These are phyloP conservation scores for Striga asiatica DNA, from an alignment of 257 asterid species.

Conservation along the genomic window DNA sequence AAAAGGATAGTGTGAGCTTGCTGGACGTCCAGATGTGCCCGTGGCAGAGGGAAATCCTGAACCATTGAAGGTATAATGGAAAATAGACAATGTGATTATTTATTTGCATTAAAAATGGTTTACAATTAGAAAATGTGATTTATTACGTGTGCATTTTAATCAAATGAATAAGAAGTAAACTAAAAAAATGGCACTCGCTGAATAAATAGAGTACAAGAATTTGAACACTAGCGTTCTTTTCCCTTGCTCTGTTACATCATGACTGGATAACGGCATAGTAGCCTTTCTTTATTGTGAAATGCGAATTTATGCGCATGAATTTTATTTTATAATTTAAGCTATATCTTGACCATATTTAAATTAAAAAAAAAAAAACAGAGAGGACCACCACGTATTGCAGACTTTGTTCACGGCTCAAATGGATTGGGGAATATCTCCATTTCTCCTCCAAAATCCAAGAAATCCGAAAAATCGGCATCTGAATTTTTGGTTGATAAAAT, in stretches of 20 bases:
- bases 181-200: background rate
- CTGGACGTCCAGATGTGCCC: slow-evolving; percentile 82
- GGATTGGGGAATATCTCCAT: slow-evolving; percentile 60
- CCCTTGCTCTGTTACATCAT: no score
- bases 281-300: background rate
- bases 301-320: background rate
- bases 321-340: background rate
- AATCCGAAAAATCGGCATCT: slow-evolving; percentile 65
- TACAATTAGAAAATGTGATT: background rate
- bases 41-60: slow-evolving; percentile 84
- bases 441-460: slow-evolving; percentile 50
- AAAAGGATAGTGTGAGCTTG: slow-evolving; percentile 95
- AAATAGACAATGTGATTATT: background rate
- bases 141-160: background rate
- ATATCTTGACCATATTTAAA: slow-evolving; percentile 6
- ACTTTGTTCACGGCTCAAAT: slow-evolving; percentile 77
- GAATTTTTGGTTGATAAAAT: slow-evolving; percentile 77
- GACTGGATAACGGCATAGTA: background rate
- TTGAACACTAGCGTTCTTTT: background rate
- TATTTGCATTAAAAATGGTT: background rate
- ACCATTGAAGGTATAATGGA: slow-evolving; percentile 64
- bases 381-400: slow-evolving; percentile 74
- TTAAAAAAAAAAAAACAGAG: slow-evolving; percentile 51
- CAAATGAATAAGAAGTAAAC: background rate
- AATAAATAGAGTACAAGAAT: no score